Conservation (phyloP, 2,329 filamentous ascomycete genomes). For the Teratosphaeriaceae sp. region DNA sequence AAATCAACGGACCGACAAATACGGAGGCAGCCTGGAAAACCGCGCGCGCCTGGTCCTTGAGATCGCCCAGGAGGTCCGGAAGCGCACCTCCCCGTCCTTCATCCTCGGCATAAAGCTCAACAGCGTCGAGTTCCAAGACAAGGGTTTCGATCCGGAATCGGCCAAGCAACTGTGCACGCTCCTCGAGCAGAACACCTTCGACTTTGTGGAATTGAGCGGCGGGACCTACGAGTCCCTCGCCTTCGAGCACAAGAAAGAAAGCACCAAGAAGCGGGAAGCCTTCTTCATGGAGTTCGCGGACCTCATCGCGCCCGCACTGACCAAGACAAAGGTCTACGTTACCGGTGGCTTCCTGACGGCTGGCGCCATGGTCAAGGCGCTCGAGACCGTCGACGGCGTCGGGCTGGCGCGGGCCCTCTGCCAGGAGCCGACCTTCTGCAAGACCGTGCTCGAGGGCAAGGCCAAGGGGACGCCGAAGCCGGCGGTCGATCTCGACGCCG, state of each 20-base stretch:
- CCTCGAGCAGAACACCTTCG: conserved; percentile 46
- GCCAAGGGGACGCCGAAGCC: too few relatives aligned
- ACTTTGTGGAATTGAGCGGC: conserved; percentile 64
- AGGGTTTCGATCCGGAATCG: conserved; percentile 35
- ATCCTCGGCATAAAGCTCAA: conserved; percentile 47
- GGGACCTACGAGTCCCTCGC: conserved; percentile 37
- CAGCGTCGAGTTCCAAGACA: conserved; percentile 39
- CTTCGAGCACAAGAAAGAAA: conserved; percentile 19
- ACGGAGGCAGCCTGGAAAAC: conserved; percentile 42
- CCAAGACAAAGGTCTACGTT: conserved; percentile 26
- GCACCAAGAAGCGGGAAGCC: conserved; percentile 52
- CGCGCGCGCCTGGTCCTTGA: conserved; percentile 41
- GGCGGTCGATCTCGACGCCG: too few relatives aligned
- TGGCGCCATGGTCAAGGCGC: conserved; percentile 21
- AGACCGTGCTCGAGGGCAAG: conserved; percentile 22
- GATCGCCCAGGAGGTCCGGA: conserved; percentile 38
- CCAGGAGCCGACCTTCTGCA: conserved; percentile 25
- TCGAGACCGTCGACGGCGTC: conserved; percentile 22
- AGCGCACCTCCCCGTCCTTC: conserved; percentile 33
- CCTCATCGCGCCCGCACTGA: conserved; percentile 21
- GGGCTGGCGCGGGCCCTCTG: conserved; percentile 25
- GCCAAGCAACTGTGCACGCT: conserved; percentile 53
- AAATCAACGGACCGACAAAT: conserved; percentile 43
- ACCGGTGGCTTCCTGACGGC: conserved; percentile 28
- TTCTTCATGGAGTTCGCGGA: conserved; percentile 61